phyloP scores from a whole-genome alignment of 2,329 filamentous ascomycete species.

The Gyromitra esculenta region DNA sequence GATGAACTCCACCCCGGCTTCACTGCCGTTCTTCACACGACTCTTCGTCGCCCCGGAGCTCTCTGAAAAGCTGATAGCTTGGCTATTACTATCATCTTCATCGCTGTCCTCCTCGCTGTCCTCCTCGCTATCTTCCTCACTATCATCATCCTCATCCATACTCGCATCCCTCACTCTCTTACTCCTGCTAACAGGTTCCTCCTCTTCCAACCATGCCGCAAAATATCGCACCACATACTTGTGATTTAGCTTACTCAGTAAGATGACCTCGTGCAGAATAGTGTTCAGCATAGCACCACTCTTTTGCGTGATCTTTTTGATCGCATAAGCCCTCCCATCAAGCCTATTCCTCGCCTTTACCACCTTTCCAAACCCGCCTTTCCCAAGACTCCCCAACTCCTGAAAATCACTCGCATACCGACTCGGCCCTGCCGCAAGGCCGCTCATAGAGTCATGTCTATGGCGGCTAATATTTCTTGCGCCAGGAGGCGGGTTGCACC shows the following conservation, averaged over 20 bases:
- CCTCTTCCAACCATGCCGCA: constrained; percentile 90
- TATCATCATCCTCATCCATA: constrained; percentile 33
- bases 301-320: constrained; percentile 93
- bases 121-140: constrained; percentile 48
- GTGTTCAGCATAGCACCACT: constrained; percentile 82
- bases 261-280: constrained; percentile 82
- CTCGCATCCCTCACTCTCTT: constrained; percentile 22
- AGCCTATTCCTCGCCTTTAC: constrained; percentile 94
- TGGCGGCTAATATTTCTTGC: constrained; percentile 38
- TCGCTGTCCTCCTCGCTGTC: constrained; percentile 58
- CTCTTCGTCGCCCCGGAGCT: constrained; percentile 52
- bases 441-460: constrained; percentile 60
- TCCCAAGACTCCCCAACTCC: constrained; percentile 86
- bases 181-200: constrained; percentile 55
- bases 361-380: constrained; percentile 95
- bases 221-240: constrained; percentile 90
- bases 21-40: constrained; percentile 56
- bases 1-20: constrained; percentile 49
- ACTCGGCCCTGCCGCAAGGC: constrained; percentile 58
- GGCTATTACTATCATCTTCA: constrained; percentile 59
- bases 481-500: constrained; percentile 57
- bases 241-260: constrained; percentile 92
- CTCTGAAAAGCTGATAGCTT: constrained; percentile 52
- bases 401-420: constrained; percentile 90
- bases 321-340: constrained; percentile 90